Evolutionary conservation across 768 basidiomycete species (phyloP).

Genomic region (Mycena amicta): DNA sequence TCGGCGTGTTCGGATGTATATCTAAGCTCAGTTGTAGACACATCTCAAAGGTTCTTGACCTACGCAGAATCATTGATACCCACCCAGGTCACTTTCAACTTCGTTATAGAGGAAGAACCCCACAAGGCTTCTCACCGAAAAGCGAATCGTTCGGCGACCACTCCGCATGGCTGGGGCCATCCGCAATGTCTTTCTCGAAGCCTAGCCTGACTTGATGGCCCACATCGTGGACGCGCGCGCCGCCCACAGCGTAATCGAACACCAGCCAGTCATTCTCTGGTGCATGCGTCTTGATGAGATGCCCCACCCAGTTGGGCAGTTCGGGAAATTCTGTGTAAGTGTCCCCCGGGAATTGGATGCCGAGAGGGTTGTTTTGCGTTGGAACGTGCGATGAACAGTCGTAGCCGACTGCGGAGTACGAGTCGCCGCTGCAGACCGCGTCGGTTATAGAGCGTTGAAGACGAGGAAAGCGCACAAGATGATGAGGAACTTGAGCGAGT

Average conservation of each 20-base stretch:
- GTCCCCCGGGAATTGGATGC: constrained; percentile 37
- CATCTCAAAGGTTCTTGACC: constrained; percentile 35
- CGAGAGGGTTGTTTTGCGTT: constrained; percentile 36
- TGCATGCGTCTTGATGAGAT: constrained; percentile 28
- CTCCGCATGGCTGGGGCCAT: constrained; percentile 28
- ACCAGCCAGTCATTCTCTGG: constrained; percentile 31
- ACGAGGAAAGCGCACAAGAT: constrained; percentile 11
- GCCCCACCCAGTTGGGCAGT: constrained; percentile 46
- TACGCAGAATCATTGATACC: constrained; percentile 51
- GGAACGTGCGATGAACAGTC: constrained; percentile 22
- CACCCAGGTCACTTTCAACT: constrained; percentile 44
- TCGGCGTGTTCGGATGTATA: constrained; percentile 7
- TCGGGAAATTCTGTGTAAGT: constrained; percentile 35
- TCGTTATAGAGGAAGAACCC: neutral
- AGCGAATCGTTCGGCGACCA: constrained; percentile 35
- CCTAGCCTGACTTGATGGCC: constrained; percentile 30
- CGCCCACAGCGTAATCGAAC: constrained; percentile 47
- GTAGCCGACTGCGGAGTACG: constrained; percentile 38
- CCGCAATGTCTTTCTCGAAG: constrained; percentile 32
- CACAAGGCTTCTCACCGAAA: constrained; percentile 30
- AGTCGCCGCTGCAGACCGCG: constrained; percentile 39
- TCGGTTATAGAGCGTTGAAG: too few relatives aligned
- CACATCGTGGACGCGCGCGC: constrained; percentile 36
- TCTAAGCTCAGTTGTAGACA: too few relatives aligned
- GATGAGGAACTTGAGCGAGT: constrained; percentile 13